Conservation (phyloP, 495 filamentous ascomycete species). For the Xylaria palmicola region DNA sequence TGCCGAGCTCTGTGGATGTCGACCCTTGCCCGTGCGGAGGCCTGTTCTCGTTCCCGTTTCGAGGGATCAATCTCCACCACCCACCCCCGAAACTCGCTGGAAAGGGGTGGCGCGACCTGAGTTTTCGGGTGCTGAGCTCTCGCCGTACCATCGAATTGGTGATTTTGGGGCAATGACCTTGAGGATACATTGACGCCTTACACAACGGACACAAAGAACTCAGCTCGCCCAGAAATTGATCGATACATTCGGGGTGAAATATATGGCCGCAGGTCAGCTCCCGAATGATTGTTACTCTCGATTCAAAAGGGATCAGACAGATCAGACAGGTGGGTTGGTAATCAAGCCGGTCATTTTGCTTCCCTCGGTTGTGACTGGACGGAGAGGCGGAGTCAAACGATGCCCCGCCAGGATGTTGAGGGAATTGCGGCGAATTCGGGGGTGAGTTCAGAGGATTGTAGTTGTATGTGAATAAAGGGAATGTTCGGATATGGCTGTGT, state of each 20-base stretch:
- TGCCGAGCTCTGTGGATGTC: conserved; percentile 12
- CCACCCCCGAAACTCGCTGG: not conserved
- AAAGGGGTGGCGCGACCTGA: conserved; percentile 32
- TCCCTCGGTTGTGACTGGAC: conserved; percentile 15
- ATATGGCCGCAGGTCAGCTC: conserved; percentile 88
- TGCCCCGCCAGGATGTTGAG: conserved; percentile 11
- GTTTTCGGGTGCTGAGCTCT: conserved; percentile 57
- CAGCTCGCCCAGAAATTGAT: conserved; percentile 66
- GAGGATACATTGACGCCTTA: conserved; percentile 70
- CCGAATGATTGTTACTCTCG: conserved; percentile 65
- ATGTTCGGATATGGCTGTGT: conserved; percentile 59
- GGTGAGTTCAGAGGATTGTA: conserved; percentile 37
- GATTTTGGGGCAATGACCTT: conserved; percentile 64
- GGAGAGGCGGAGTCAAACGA: conserved; percentile 23
- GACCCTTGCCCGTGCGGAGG: not conserved
- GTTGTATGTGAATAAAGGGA: conserved; percentile 74
- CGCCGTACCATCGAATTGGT: conserved; percentile 83
- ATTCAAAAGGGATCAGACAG: conserved; percentile 78
- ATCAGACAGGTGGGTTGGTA: conserved; percentile 78
- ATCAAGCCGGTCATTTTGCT: conserved; percentile 39
- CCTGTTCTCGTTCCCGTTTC: not conserved
- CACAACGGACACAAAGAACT: conserved; percentile 86
- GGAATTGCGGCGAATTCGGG: conserved; percentile 17
- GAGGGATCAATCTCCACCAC: not conserved
- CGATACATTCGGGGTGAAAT: conserved; percentile 87